phyloP scores from a whole-genome alignment of 1,284 basidiomycete species.

The Singerocomus inundabilis region DNA sequence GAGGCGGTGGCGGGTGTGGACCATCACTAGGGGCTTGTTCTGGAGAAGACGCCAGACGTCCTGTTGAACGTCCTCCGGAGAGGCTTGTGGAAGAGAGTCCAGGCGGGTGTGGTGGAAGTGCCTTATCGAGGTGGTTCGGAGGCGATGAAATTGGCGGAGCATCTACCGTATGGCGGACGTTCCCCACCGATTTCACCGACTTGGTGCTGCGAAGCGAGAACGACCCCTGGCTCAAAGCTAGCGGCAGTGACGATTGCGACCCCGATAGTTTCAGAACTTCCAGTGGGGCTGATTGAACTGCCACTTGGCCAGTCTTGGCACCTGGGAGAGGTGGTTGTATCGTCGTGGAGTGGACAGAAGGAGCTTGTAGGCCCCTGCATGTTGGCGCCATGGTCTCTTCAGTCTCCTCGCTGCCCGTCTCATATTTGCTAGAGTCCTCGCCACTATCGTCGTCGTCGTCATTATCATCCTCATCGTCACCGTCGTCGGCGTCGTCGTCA shows the following conservation, averaged over 20 bases:
- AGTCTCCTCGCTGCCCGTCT: conserved; percentile 35
- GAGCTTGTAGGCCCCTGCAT: conserved; percentile 26
- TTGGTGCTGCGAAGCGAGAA: conserved; percentile 45
- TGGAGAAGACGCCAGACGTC: conserved; percentile 3
- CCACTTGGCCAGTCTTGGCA: conserved; percentile 3
- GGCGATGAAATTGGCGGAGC: conserved; percentile 43
- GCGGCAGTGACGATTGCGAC: conserved; percentile 10
- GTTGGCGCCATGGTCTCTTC: conserved; percentile 32
- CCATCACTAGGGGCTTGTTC: neutral
- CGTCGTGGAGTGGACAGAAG: conserved; percentile 1
- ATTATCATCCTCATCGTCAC: conserved; percentile 35
- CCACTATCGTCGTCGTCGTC: conserved; percentile 44
- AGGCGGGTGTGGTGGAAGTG: conserved; percentile 27
- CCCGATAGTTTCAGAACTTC: too few relatives aligned
- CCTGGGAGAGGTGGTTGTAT: conserved; percentile 1
- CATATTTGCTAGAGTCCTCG: conserved; percentile 43
- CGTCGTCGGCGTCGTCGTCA: conserved; percentile 44
- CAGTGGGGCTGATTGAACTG: neutral
- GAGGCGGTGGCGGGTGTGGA: conserved; percentile 1
- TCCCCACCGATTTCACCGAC: conserved; percentile 37
- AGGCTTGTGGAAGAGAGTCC: conserved; percentile 5
- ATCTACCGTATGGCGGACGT: conserved; percentile 7
- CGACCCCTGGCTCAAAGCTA: conserved; percentile 35
- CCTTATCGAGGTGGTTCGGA: conserved; percentile 33
- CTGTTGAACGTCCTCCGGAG: conserved; percentile 9